Conservation (phyloP, 2,329 filamentous ascomycete genomes). For the Tolypocladium paradoxum region DNA sequence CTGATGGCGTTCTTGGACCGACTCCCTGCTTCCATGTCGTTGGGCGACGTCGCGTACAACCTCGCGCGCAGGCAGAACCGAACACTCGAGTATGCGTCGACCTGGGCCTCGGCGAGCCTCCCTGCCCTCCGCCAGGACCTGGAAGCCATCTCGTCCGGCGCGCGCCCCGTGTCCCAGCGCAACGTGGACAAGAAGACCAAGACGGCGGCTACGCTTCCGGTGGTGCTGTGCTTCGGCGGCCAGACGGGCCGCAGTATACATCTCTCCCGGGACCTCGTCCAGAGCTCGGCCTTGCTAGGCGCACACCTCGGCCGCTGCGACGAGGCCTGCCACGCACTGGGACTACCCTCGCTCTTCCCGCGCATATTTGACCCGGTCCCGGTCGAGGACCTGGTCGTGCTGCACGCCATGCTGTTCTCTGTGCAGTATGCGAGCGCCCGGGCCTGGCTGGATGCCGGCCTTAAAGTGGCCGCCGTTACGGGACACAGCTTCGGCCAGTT, state of each 20-base stretch:
- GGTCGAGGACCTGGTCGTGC: constrained; percentile 13
- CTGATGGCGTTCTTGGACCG: not conserved
- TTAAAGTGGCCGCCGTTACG: constrained; percentile 1
- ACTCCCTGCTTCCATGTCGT: too few species aligned
- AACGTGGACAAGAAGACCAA: not conserved
- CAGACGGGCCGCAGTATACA: not conserved
- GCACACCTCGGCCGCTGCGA: constrained; percentile 24
- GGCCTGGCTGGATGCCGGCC: constrained; percentile 6
- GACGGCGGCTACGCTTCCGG: not conserved
- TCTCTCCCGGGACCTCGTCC: not conserved
- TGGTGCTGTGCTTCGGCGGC: not conserved
- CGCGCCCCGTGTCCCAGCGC: not conserved
- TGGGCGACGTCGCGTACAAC: too few species aligned
- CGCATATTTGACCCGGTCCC: constrained; percentile 14
- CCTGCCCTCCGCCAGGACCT: not conserved
- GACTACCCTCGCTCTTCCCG: constrained; percentile 19
- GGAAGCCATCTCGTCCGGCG: not conserved
- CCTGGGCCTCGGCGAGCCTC: too few species aligned
- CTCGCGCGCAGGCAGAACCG: too few species aligned
- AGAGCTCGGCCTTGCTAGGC: constrained; percentile 2
- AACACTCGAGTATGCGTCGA: too few species aligned
- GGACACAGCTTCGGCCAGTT: constrained; percentile 30
- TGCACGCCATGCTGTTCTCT: constrained; percentile 22
- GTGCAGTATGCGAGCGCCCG: constrained; percentile 5
- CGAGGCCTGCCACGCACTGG: constrained; percentile 10